Base-by-base conservation (phyloP, 179 eudicot genomes). In the Patellifolia procumbens region DNA sequence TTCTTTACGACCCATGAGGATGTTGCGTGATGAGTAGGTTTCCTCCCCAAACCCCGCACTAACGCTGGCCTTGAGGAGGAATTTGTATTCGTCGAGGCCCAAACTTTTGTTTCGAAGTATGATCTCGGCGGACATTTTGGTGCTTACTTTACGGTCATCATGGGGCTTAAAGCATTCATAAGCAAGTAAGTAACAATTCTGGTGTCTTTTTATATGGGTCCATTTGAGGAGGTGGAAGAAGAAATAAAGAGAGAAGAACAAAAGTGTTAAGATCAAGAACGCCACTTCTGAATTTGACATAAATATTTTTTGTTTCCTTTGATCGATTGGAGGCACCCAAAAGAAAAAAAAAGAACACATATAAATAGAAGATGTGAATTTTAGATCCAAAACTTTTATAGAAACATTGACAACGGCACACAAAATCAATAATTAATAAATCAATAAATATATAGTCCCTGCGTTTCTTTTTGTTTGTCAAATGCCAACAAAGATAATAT, bases 41-140 rank as follows among this genome's bases (percentile, higher is more conserved):
- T 85, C 81, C 63, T 92, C 97, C n/a, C 97, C 97, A 15, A 92
- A 75, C 64, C 97, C 98, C 0, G 97, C 86, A 82, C 90, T 88
- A 1, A 94, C 93, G 5, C 86, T 81, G 74, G 97, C 94, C 65
- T 86, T 91, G 10, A 92, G 83, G 45, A 91, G 89, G 70, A 95
- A 92, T 81, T 87, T 86, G 86, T 86, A 89, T 84, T 93, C 97
- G 28, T 84, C 73, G 29, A 92, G 84, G 65, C 97, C 97, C 46
- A 95, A 82, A 19, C 82, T 81, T 34, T 85, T 81, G 86, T 89
- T 95, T 16, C 99, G 80, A 51, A 73, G 74, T 17, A 95, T 79
- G 83, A 95, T 64, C 1, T 92, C 88, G 3, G 97, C 97, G 10
- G 74, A 85, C 72, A 92, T 80, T 28, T 80, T 76, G 1, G 99